phyloP scores from a whole-genome alignment of 345 rosid genomes.

The Psidium friedrichsthalianum region DNA sequence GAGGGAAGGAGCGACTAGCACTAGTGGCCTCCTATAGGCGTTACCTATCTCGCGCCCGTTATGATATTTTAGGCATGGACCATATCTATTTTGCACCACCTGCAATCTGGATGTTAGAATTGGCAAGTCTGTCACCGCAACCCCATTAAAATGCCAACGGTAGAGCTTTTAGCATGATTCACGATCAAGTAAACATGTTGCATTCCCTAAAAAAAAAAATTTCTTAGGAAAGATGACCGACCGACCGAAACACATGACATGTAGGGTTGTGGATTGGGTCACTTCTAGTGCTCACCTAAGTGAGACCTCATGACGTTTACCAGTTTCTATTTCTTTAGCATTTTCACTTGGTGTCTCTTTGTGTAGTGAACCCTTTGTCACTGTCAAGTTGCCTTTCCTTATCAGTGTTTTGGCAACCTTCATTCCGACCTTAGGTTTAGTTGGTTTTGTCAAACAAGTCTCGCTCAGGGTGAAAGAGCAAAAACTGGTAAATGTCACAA shows the following conservation, averaged over 20 bases:
- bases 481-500: background rate
- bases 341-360: background rate
- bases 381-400: background rate
- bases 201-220: background rate
- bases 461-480: background rate
- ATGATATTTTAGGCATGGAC: background rate
- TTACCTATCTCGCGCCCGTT: background rate
- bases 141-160: background rate
- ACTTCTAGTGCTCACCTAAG: background rate
- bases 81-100: background rate
- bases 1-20: background rate
- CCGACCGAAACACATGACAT: background rate
- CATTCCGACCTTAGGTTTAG: background rate
- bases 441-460: background rate
- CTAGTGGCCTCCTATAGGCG: background rate
- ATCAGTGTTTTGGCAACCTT: background rate
- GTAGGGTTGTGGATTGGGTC: background rate
- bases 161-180: background rate
- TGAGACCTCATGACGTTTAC: background rate
- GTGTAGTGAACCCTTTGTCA: background rate
- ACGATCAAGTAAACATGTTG: background rate
- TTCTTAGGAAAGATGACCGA: background rate
- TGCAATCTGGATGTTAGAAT: background rate
- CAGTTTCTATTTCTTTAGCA: background rate
- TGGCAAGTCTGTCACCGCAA: fast-evolving